phyloP scores from a whole-genome alignment of 805 yeast species.

The Torulaspora microellipsoides region DNA sequence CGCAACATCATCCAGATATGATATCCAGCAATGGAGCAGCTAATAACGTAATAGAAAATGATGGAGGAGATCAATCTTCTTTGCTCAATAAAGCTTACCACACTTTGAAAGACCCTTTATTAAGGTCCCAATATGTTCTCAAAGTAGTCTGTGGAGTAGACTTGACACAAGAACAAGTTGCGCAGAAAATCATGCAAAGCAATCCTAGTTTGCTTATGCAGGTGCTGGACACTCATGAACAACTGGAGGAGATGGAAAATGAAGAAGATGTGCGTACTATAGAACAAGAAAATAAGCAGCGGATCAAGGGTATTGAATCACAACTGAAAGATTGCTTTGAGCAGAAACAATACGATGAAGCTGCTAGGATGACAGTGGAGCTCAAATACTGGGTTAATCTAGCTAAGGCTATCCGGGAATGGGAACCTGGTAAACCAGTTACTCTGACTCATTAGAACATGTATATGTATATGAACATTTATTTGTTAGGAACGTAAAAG shows the following conservation, averaged over 20 bases:
- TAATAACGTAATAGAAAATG: neutral
- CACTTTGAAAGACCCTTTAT: slow-evolving; percentile 63
- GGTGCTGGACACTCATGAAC: slow-evolving; percentile 81
- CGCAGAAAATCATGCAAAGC: slow-evolving; percentile 41
- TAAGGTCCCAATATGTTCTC: slow-evolving; percentile 60
- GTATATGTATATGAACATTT: slow-evolving; percentile 2
- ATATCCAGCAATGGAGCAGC: slow-evolving; percentile 20
- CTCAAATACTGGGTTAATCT: slow-evolving; percentile 84
- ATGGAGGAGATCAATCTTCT: slow-evolving; percentile 38
- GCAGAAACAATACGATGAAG: slow-evolving; percentile 47
- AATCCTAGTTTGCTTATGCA: slow-evolving; percentile 63
- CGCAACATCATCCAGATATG: slow-evolving; percentile 77
- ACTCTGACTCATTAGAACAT: slow-evolving; percentile 51
- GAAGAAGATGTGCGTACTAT: slow-evolving; percentile 55
- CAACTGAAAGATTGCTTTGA: slow-evolving; percentile 45
- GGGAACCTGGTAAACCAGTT: slow-evolving; percentile 70
- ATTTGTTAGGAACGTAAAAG: neutral
- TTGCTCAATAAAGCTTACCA: slow-evolving; percentile 73
- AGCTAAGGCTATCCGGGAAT: slow-evolving; percentile 64
- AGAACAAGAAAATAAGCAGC: slow-evolving; percentile 49
- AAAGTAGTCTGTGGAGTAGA: slow-evolving; percentile 45
- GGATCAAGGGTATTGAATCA: slow-evolving; percentile 46
- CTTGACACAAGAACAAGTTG: slow-evolving; percentile 53
- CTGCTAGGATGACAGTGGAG: slow-evolving; percentile 63
- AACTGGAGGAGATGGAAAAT: slow-evolving; percentile 58